A percentile compares a stretch with the other conserved stretches of the same genome.
Evolutionary conservation across 148 eudicot genomes (phyloP).

Genomic region (Rhododendron vialii): DNA sequence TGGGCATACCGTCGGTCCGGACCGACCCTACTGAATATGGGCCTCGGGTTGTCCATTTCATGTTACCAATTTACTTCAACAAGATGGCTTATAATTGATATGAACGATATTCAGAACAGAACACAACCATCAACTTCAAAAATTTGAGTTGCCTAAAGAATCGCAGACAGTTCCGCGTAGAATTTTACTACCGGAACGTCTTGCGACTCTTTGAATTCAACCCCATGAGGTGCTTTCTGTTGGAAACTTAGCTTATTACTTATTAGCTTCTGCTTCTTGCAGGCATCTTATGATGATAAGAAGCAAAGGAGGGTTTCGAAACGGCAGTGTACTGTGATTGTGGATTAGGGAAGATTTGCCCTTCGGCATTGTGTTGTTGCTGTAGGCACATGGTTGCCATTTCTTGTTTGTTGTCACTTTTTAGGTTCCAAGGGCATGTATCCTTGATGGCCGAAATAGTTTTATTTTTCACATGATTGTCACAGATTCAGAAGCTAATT

Average conservation of each 20-base stretch:
- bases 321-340: slow-evolving; percentile 50
- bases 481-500: not conserved
- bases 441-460: not conserved
- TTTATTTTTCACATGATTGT: not conserved
- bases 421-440: not conserved
- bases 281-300: slow-evolving; percentile 44
- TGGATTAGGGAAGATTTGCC: slow-evolving; percentile 21
- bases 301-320: slow-evolving; percentile 28
- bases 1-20: too few species aligned
- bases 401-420: not conserved
- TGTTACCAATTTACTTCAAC: not conserved
- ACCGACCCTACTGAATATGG: too few species aligned
- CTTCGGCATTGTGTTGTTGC: not conserved
- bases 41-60: not conserved
- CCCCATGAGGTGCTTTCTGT: too few species aligned
- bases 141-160: not conserved
- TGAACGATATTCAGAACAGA: not conserved
- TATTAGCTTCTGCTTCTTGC: slow-evolving; percentile 10
- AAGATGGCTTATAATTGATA: not conserved
- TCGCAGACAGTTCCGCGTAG: not conserved
- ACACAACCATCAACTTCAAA: not conserved
- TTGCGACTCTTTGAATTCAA: not conserved
- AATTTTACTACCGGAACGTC: not conserved
- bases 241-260: slow-evolving; percentile 10
- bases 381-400: not conserved